A percentile compares a stretch with the other conserved stretches of the same genome.
phyloP scores from a whole-genome alignment of 2,329 filamentous ascomycete genomes.

The Cucurbitaria berberidis region DNA sequence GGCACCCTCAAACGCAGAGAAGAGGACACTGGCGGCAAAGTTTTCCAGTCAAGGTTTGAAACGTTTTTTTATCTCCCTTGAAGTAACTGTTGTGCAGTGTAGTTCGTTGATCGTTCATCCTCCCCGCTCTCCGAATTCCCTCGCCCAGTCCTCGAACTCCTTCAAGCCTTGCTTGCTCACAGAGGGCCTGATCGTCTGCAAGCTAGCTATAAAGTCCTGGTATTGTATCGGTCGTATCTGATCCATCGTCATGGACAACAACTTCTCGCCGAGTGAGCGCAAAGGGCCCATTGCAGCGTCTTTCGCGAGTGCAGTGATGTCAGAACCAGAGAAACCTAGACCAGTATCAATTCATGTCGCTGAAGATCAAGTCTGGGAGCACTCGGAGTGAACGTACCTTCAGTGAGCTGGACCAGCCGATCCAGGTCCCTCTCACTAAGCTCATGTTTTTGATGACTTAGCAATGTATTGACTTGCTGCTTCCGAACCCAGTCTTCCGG shows the following conservation, averaged over 20 bases:
- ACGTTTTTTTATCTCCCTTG: background rate
- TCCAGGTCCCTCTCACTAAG: slow-evolving; percentile 75
- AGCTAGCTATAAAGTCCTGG: slow-evolving; percentile 81
- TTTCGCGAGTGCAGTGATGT: slow-evolving; percentile 95
- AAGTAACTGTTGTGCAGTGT: background rate
- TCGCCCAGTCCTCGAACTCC: slow-evolving; percentile 93
- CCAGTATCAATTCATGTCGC: background rate
- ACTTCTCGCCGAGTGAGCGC: slow-evolving; percentile 83
- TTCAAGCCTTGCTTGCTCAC: slow-evolving; percentile 85
- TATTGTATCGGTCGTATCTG: slow-evolving; percentile 88
- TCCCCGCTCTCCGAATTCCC: slow-evolving; percentile 88
- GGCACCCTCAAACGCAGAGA: background rate
- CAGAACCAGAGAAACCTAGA: slow-evolving; percentile 94
- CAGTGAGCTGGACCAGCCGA: slow-evolving; percentile 77
- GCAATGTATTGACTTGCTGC: slow-evolving; percentile 76
- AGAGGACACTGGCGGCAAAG: background rate
- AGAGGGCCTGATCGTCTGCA: slow-evolving; percentile 85
- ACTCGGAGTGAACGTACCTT: slow-evolving; percentile 64
- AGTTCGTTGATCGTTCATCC: slow-evolving; percentile 59
- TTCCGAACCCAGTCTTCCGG: slow-evolving; percentile 84
- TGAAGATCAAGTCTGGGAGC: background rate
- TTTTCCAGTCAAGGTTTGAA: background rate
- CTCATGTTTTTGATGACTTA: slow-evolving; percentile 87
- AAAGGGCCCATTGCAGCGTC: slow-evolving; percentile 98
- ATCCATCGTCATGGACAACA: slow-evolving; percentile 91